These are phyloP conservation scores for Uronychia binucleata DNA, from an alignment of 73 alveolate species.

Conservation along the genomic window DNA sequence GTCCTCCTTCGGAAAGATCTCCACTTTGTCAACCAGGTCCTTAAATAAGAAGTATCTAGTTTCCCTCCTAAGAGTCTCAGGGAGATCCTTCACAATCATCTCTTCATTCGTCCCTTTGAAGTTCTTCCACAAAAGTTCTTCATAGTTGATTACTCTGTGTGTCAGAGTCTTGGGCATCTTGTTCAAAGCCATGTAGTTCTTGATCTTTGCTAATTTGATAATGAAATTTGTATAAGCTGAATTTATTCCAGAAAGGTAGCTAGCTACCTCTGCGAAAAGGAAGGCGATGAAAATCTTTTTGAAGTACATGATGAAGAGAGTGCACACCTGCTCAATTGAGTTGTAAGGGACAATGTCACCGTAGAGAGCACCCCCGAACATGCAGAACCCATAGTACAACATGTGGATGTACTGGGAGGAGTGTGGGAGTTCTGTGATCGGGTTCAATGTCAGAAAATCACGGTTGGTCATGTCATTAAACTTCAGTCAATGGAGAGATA, in stretches of 20 bases:
- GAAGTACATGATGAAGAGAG: neutral
- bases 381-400: constrained; percentile 16
- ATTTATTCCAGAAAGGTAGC: constrained; percentile 10
- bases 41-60: constrained; percentile 31
- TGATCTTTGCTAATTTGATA: neutral
- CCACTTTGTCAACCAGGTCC: constrained; percentile 23
- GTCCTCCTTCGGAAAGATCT: constrained; percentile 48
- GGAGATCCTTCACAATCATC: constrained; percentile 55
- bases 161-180: constrained; percentile 21
- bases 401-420: constrained; percentile 30
- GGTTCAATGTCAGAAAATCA: neutral
- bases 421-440: constrained; percentile 1
- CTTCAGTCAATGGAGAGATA: neutral
- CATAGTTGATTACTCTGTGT: constrained; percentile 28
- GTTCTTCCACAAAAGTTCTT: constrained; percentile 43
- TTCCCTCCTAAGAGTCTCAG: constrained; percentile 24
- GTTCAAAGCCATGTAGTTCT: constrained; percentile 34
- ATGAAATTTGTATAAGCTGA: constrained; percentile 40
- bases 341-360: constrained; percentile 58
- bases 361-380: constrained; percentile 29
- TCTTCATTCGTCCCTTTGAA: constrained; percentile 53
- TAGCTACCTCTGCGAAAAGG: constrained; percentile 56
- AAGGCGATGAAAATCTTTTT: constrained; percentile 31
- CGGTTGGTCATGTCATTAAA: neutral
- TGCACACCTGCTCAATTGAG: constrained; percentile 29